Percentiles rank a stretch among this genome's conserved stretches.
Evolutionary conservation across 1,139 yeast genomes (phyloP).

Genomic region (Starmera stellimalicola): DNA sequence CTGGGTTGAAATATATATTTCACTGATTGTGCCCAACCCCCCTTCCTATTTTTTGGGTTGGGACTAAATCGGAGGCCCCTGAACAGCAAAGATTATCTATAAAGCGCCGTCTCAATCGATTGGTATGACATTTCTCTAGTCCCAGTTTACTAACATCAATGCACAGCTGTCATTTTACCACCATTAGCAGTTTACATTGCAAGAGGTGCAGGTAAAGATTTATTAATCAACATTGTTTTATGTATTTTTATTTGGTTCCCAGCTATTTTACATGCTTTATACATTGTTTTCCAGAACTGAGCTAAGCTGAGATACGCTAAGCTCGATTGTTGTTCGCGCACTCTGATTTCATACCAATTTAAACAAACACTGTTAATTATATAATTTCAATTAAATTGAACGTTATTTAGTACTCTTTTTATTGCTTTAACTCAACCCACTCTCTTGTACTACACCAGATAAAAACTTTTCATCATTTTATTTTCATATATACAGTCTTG

Average conservation of each 20-base stretch:
- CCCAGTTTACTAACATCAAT: constrained; percentile 8
- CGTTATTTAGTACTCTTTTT: too few relatives aligned
- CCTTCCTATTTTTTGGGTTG: too few relatives aligned
- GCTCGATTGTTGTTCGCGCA: background rate
- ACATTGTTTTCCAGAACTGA: constrained; percentile 35
- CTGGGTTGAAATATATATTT: too few relatives aligned
- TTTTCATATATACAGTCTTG: background rate
- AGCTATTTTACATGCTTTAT: constrained; percentile 65
- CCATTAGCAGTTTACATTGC: constrained; percentile 66
- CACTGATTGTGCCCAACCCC: too few relatives aligned
- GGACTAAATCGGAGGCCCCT: too few relatives aligned
- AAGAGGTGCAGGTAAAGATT: constrained; percentile 50
- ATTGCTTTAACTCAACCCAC: too few relatives aligned
- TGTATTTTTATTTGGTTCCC: constrained; percentile 66
- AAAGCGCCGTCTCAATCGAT: too few relatives aligned
- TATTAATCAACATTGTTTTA: constrained; percentile 52
- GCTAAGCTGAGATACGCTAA: background rate
- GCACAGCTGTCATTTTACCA: constrained; percentile 50
- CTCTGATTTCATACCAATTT: background rate
- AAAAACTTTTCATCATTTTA: background rate
- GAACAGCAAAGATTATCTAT: too few relatives aligned
- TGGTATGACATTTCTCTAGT: background rate
- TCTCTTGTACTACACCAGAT: background rate
- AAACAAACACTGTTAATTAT: background rate
- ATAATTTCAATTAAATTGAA: too few relatives aligned